Base-by-base conservation (phyloP, 495 filamentous ascomycete species). In the Podospora didyma region DNA sequence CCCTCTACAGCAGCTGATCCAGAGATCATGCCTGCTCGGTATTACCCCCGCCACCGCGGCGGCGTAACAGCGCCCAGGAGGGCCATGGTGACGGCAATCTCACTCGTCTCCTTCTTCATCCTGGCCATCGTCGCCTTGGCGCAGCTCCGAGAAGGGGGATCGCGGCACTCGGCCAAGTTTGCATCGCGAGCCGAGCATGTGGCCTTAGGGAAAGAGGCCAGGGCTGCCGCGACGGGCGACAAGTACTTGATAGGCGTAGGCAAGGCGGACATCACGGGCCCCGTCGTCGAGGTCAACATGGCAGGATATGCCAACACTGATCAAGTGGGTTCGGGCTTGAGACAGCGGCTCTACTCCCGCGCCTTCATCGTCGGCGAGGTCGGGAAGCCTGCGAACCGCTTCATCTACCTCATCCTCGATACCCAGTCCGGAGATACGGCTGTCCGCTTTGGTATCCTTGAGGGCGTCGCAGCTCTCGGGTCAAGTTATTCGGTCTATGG, bases 201-300 rank as follows among this genome's bases (percentile, higher is more conserved):
- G n/a, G 22, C 45, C 17, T n/a, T 46, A 17, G 11, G 52, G 19
- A 28, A 57, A 41, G 62, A 69, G 47, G 23, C 60, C 6, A 60
- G 63, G 55, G 67, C 66, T 22, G 64, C 67, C 23, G 54, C 59
- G 2, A 62, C 60, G 34, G 76, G 80, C 45, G 73, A 84, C 51
- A 72, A 75, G 53, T 96, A 95, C 62, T 69, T 95, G 2, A 71
- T 97, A 11, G 94, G 94, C 4, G 89, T 92, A 7, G 94, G 94
- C 20, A 97, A 95, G 65, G 92, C 88, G 12, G 94, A 98, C 72
- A 89, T 98, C 59, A 98, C 94, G 31, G 94, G 94, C 68, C 92
- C 84, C 9, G 79, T 78, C 23, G 73, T 79, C 19, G 72, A 79
- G 66, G 62, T 81, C 61, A 75, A 76, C 66, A 77, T 79, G 58